Conservation (phyloP, 75 land plant genomes). For the Picea glauca region DNA sequence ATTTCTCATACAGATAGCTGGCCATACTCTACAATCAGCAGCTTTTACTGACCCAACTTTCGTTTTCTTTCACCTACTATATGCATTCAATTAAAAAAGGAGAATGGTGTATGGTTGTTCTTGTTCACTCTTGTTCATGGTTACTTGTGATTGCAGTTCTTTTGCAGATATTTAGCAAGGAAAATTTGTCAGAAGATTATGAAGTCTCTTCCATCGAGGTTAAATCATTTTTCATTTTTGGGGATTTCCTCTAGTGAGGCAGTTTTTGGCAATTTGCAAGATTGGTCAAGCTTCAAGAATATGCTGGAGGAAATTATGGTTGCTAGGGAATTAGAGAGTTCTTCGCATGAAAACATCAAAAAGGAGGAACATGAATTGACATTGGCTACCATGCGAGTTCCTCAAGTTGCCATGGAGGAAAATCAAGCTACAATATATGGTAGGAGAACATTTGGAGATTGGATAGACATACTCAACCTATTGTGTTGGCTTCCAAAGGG, state of each 20-base stretch:
- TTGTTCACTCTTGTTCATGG: background rate
- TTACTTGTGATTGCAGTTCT: slow-evolving; percentile 31
- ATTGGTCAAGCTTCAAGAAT: slow-evolving; percentile 29
- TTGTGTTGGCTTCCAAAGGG: slow-evolving; percentile 38
- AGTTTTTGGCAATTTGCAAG: slow-evolving; percentile 29
- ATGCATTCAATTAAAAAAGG: background rate
- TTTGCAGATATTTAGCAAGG: slow-evolving; percentile 38
- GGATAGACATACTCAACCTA: slow-evolving; percentile 37
- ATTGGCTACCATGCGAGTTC: background rate
- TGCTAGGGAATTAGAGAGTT: background rate
- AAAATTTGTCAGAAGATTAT: slow-evolving; percentile 27
- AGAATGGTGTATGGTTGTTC: background rate
- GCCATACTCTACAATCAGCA: background rate
- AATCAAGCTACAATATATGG: background rate
- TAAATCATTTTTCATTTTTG: slow-evolving; percentile 9
- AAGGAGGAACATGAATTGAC: background rate
- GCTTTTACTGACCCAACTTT: background rate
- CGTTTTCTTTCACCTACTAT: background rate
- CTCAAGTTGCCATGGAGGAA: slow-evolving; percentile 1
- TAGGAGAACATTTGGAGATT: slow-evolving; percentile 11
- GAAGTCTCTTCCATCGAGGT: slow-evolving; percentile 21
- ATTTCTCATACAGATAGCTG: background rate
- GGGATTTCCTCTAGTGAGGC: slow-evolving; percentile 2
- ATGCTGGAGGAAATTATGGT: slow-evolving; percentile 11
- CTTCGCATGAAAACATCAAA: slow-evolving; percentile 7